Conservation (phyloP, 2,329 filamentous ascomycete species). For the Pseudogymnoascus sp. region DNA sequence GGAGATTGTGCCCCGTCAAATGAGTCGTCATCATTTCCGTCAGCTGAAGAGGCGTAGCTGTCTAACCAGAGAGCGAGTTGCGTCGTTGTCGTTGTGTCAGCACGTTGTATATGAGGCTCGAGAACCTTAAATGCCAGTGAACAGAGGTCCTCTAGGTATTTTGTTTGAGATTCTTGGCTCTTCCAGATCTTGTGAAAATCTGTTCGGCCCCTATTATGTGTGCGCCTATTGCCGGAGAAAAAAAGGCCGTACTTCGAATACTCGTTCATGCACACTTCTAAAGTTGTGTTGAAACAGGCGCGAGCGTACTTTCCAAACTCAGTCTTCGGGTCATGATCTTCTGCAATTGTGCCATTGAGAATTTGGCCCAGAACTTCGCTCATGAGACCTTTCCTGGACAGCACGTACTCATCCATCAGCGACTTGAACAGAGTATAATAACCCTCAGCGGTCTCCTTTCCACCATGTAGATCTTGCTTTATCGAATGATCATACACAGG, state of each 20-base stretch:
- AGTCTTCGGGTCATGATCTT: background rate
- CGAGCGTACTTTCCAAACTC: slow-evolving; percentile 8
- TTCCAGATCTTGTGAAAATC: slow-evolving; percentile 8
- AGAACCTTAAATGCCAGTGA: background rate
- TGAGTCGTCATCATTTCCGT: slow-evolving; percentile 21
- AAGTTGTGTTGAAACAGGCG: slow-evolving; percentile 4
- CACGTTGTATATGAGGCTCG: background rate
- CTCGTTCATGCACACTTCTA: slow-evolving; percentile 8
- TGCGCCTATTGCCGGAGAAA: background rate
- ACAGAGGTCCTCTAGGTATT: slow-evolving; percentile 4
- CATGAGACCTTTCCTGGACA: slow-evolving; percentile 1
- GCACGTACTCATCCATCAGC: slow-evolving; percentile 8
- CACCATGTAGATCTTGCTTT: background rate
- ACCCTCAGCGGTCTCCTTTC: background rate
- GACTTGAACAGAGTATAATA: slow-evolving; percentile 6
- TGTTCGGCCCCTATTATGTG: background rate
- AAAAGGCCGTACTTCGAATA: slow-evolving; percentile 6
- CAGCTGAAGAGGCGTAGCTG: slow-evolving; percentile 14
- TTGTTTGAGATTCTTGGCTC: background rate
- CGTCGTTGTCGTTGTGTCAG: background rate
- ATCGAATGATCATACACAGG: slow-evolving; percentile 6
- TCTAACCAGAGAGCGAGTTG: slow-evolving; percentile 8
- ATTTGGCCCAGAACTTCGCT: slow-evolving; percentile 6
- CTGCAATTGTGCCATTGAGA: slow-evolving; percentile 5
- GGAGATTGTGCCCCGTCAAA: slow-evolving; percentile 56